Evolutionary conservation across 1,139 yeast genomes (phyloP).

Genomic region (Dujonia santamariae): DNA sequence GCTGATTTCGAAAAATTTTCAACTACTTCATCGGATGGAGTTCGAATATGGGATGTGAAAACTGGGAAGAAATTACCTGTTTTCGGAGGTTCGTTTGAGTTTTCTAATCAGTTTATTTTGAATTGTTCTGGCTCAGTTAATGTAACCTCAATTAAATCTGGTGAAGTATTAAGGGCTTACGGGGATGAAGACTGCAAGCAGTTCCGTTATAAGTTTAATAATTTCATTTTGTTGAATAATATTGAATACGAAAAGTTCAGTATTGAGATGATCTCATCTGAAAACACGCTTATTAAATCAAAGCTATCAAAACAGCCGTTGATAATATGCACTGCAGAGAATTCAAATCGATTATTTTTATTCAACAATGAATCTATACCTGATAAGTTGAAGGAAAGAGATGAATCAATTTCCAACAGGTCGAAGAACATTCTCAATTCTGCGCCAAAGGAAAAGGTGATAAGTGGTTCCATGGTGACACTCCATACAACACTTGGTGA

Average conservation of each 20-base stretch:
- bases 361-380: conserved; percentile 10
- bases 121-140: not conserved
- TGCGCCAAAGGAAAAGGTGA: conserved; percentile 10
- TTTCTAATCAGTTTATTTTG: conserved; percentile 1
- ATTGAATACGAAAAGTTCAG: conserved; percentile 16
- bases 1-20: conserved; percentile 1
- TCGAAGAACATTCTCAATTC: not conserved
- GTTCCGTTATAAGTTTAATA: conserved; percentile 12
- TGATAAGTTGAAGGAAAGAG: conserved; percentile 4
- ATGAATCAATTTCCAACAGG: not conserved
- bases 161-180: not conserved
- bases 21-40: conserved; percentile 4
- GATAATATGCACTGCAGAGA: conserved; percentile 28
- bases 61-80: conserved; percentile 1
- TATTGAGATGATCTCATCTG: conserved; percentile 33
- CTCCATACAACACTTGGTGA: conserved; percentile 49
- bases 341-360: conserved; percentile 28
- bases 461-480: conserved; percentile 13
- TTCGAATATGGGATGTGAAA: conserved; percentile 4
- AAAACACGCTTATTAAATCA: conserved; percentile 32
- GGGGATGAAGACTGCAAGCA: conserved; percentile 1
- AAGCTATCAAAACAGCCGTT: conserved; percentile 29
- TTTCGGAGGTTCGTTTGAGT: conserved; percentile 1
- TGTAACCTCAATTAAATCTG: not conserved
- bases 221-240: conserved; percentile 14